Base-by-base conservation (phyloP, 768 basidiomycete genomes). In the Boletus rubropictus region DNA sequence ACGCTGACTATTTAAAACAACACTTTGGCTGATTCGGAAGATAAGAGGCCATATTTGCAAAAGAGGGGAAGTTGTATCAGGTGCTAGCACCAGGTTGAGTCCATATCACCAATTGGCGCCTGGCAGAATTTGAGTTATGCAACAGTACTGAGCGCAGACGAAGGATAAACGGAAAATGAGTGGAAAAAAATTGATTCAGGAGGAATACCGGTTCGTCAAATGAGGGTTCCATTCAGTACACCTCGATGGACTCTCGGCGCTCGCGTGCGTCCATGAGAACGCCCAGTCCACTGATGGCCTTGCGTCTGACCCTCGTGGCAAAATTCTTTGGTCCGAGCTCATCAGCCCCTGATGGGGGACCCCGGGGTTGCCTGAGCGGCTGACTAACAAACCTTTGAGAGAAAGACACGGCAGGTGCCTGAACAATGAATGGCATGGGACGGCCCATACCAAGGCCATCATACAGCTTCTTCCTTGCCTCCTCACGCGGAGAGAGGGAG, bases 311-410 rank as follows among this genome's bases (percentile, higher is more conserved):
- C 57, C 89, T 80, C 31, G 82, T 82, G 7, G 89, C 89, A 72
- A 92, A 92, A 65, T 92, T 92, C 76, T 87, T 85, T 36, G 86
- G 84, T 17, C 85, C 84, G 41, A 92, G 79, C 62, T 92, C 89
- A 60, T 92, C 89, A 53, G 81, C 81, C 61, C 86, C 84, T 20
- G 86, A 86, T 36, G 90, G 90, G 47, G 90, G 90, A 58, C 90
- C 90, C 49, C 82, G 80, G 58, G 90, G 90, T 72, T 92, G 90
- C 66, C 90, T 82, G 44, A 82, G 74, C 50, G 86, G 84, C 61
- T 84, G 81, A 65, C 81, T 86, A 51, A 72, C 73, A 68, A 83
- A 61, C 74, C 81, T 79, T 44, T 71, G 71, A 25, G 71, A 68
- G 46, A 65, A 64, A 72, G 46, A 59, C 44, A 60, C 41, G 49